Percentiles rank a stretch among this genome's conserved stretches.
Evolutionary conservation across 805 yeast genomes (phyloP).

Genomic region (Lachancea waltii): DNA sequence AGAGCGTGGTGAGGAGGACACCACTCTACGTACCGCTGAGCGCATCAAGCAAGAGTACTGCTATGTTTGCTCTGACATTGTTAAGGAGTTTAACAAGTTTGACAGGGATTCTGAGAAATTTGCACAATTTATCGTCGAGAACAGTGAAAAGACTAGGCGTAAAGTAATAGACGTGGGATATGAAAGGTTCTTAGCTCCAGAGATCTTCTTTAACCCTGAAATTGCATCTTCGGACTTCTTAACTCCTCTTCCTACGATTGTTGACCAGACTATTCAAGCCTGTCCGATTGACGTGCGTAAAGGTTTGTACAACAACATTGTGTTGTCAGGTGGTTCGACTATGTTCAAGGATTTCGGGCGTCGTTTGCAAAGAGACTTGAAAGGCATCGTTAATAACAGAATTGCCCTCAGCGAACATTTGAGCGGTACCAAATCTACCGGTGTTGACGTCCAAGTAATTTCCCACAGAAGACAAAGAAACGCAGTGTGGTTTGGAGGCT

Average conservation of each 20-base stretch:
- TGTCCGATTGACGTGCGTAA: constrained; percentile 98
- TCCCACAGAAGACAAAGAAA: constrained; percentile 95
- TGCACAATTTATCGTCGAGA: constrained; percentile 87
- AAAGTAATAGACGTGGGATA: constrained; percentile 88
- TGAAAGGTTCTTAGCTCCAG: constrained; percentile 98
- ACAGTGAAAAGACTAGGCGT: constrained; percentile 56
- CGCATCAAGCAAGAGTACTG: constrained; percentile 94
- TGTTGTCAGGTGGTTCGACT: constrained; percentile 94
- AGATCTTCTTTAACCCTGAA: constrained; percentile 96
- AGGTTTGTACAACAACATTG: constrained; percentile 91
- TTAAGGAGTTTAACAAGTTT: constrained; percentile 88
- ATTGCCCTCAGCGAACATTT: constrained; percentile 72
- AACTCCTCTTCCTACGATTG: constrained; percentile 94
- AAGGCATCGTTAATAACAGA: constrained; percentile 80
- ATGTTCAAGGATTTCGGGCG: constrained; percentile 99
- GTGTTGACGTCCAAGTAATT: constrained; percentile 95
- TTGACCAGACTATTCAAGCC: constrained; percentile 89
- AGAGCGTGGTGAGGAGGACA: constrained; percentile 94
- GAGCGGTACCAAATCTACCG: constrained; percentile 73
- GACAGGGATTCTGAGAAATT: constrained; percentile 92
- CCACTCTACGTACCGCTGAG: constrained; percentile 92
- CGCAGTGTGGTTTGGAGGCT: constrained; percentile 99
- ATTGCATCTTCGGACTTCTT: constrained; percentile 91
- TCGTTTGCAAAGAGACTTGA: constrained; percentile 91
- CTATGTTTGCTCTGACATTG: constrained; percentile 96